phyloP scores from a whole-genome alignment of 2,329 filamentous ascomycete genomes.

The Daldinia sp. region DNA sequence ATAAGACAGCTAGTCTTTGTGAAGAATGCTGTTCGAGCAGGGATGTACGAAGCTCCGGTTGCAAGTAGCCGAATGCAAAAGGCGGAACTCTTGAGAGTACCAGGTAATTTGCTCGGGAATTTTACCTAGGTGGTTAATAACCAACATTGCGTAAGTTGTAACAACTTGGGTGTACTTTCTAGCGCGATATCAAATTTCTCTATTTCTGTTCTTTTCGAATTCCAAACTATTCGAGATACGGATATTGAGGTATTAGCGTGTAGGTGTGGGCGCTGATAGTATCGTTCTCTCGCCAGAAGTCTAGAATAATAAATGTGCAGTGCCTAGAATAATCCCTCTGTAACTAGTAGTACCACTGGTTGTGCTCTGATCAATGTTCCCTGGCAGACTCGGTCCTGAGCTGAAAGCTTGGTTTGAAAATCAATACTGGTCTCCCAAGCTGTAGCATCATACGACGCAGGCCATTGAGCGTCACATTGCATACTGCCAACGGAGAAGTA shows the following conservation, averaged over 20 bases:
- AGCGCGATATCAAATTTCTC: neutral
- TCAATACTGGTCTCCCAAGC: neutral
- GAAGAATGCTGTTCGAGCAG: neutral
- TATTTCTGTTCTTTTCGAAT: neutral
- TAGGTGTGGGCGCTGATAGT: neutral
- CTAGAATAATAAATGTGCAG: neutral
- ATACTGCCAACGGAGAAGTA: slow-evolving; percentile 3
- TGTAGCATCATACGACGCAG: slow-evolving; percentile 7
- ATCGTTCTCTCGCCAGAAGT: neutral
- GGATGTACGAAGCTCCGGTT: neutral
- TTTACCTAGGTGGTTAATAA: neutral
- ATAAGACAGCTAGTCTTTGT: neutral
- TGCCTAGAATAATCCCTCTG: neutral
- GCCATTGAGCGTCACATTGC: slow-evolving; percentile 18
- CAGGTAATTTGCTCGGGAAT: neutral
- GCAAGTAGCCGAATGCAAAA: neutral
- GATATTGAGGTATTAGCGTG: slow-evolving; percentile 2
- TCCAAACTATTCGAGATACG: neutral
- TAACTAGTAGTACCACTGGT: neutral
- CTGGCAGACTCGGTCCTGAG: neutral
- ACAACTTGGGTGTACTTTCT: neutral
- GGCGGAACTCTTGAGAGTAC: neutral
- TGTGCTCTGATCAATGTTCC: neutral
- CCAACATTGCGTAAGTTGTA: neutral
- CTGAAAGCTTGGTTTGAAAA: neutral